A percentile compares a stretch with the other conserved stretches of the same genome.
Conservation (phyloP, 139 green algal species). For the Chlorella sp. region DNA sequence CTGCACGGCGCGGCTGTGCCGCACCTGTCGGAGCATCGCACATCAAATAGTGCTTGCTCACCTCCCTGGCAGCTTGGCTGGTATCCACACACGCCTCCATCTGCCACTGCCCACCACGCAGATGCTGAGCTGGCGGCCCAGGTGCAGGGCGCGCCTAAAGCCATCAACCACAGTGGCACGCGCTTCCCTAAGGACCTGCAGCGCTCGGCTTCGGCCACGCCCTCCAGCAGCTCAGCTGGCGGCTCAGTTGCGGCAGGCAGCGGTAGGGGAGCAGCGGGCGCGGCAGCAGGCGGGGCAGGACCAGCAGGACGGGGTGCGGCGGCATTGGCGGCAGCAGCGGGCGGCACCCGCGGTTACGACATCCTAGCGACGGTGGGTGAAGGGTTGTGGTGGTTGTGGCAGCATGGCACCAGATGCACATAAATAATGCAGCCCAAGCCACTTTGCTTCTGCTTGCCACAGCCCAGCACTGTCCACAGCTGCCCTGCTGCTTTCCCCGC, state of each 20-base stretch:
- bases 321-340: not conserved
- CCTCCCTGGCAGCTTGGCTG: too few relatives aligned
- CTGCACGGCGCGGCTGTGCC: too few relatives aligned
- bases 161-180: conserved; percentile 70
- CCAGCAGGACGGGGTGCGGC: not conserved
- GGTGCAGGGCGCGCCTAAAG: conserved; percentile 72
- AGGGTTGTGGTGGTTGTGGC: too few relatives aligned
- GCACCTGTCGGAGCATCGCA: too few relatives aligned
- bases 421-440: too few relatives aligned
- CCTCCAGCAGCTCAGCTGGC: conserved; percentile 5
- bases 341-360: conserved; percentile 35
- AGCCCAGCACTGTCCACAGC: too few relatives aligned
- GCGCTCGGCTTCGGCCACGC: not conserved
- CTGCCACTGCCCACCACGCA: not conserved
- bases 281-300: not conserved
- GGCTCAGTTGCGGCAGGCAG: not conserved
- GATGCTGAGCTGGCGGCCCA: conserved; percentile 59
- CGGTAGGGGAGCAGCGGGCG: not conserved
- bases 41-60: too few relatives aligned
- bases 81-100: not conserved
- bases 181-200: conserved; percentile 43
- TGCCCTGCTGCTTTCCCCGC: too few relatives aligned
- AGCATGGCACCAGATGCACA: too few relatives aligned
- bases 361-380: conserved; percentile 50
- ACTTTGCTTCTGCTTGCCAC: too few relatives aligned